Percentiles rank a stretch among this genome's conserved stretches.
These are phyloP conservation scores for Chaetomiaceae sp. DNA, from an alignment of 2,329 filamentous ascomycete species.

Conservation along the genomic window DNA sequence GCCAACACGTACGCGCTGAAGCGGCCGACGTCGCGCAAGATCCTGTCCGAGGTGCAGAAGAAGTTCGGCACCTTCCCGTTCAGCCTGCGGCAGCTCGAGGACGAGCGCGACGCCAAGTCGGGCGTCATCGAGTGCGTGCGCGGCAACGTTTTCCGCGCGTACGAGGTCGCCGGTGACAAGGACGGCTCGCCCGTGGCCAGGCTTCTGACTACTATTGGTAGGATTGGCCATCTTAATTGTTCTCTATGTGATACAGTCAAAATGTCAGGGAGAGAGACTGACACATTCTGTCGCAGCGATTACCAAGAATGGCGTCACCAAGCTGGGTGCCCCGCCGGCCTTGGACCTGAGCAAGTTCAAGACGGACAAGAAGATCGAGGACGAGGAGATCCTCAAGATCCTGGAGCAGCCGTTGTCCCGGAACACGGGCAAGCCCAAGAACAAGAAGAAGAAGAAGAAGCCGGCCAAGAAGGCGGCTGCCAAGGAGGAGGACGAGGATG, in stretches of 20 bases:
- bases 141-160: slow-evolving; percentile 85
- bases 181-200: slow-evolving; percentile 79
- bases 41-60: slow-evolving; percentile 90
- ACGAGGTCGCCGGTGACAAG: slow-evolving; percentile 93
- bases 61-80: slow-evolving; percentile 98
- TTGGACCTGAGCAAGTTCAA: slow-evolving; percentile 78
- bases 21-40: slow-evolving; percentile 86
- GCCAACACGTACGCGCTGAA: slow-evolving; percentile 88
- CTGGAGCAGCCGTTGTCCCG: slow-evolving; percentile 81
- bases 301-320: slow-evolving; percentile 93
- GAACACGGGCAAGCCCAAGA: slow-evolving; percentile 89
- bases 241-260: too few species aligned
- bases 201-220: slow-evolving; percentile 87
- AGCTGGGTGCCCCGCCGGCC: slow-evolving; percentile 69
- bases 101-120: slow-evolving; percentile 92
- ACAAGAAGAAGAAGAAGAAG: slow-evolving; percentile 72
- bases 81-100: slow-evolving; percentile 91
- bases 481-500: slow-evolving; percentile 21
- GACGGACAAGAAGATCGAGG: slow-evolving; percentile 95
- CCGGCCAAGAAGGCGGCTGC: slow-evolving; percentile 40
- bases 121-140: slow-evolving; percentile 96
- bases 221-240: too few species aligned
- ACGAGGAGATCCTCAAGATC: slow-evolving; percentile 92
- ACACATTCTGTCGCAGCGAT: slow-evolving; percentile 58
- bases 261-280: too few species aligned